Conservation (phyloP, 805 yeast species). For the Zygosaccharomyces bisporus region DNA sequence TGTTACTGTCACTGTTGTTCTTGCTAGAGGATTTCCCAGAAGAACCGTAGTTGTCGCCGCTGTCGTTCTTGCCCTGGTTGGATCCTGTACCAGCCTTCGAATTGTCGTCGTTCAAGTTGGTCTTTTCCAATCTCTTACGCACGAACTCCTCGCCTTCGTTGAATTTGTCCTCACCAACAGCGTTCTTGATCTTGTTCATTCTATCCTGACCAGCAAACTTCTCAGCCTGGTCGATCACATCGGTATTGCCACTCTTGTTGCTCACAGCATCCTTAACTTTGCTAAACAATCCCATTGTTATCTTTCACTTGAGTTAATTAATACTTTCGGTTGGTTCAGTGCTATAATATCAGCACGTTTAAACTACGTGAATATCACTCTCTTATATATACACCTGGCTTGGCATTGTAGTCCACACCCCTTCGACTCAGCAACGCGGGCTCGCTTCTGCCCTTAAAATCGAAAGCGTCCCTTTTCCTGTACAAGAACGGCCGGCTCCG, state of each 20-base stretch:
- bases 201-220: conserved; percentile 32
- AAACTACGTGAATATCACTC: not conserved
- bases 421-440: not conserved
- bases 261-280: conserved; percentile 38
- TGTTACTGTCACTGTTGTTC: conserved; percentile 22
- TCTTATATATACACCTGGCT: not conserved
- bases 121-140: conserved; percentile 30
- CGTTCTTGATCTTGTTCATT: conserved; percentile 26
- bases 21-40: too few relatives aligned
- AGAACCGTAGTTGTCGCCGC: conserved; percentile 21
- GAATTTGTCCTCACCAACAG: conserved; percentile 35
- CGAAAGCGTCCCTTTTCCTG: not conserved
- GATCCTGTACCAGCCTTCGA: conserved; percentile 22
- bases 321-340: not conserved
- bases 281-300: conserved; percentile 44
- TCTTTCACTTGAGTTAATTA: not conserved
- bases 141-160: conserved; percentile 30
- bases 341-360: not conserved
- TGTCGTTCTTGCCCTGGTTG: conserved; percentile 25
- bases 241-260: conserved; percentile 14
- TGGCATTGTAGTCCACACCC: not conserved
- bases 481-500: not conserved
- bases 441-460: not conserved
- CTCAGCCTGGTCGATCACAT: conserved; percentile 33
- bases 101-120: conserved; percentile 25